Percentiles rank a stretch among this genome's conserved stretches.
These are phyloP conservation scores for Leccinum disarticulatum DNA, from an alignment of 768 basidiomycete genomes.

Conservation along the genomic window DNA sequence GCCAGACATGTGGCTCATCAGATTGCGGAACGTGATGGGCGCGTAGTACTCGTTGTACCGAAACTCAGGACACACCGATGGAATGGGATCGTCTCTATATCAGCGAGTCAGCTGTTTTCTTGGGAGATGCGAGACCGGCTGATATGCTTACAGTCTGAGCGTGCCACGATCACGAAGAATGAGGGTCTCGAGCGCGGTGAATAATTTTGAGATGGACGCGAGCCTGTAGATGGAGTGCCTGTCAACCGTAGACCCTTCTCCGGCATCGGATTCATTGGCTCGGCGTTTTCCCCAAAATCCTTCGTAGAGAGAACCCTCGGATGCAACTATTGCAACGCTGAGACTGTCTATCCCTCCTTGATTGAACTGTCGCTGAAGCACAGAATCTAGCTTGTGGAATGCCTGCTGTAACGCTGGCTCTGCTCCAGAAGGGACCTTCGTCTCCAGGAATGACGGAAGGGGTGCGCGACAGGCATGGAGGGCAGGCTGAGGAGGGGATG, in stretches of 20 bases:
- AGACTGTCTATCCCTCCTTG: conserved; percentile 47
- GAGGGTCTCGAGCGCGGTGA: conserved; percentile 47
- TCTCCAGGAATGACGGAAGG: conserved; percentile 18
- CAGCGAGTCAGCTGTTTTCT: not conserved
- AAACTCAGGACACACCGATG: conserved; percentile 27
- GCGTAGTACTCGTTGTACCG: conserved; percentile 20
- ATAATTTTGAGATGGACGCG: conserved; percentile 53
- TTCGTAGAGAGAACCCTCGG: conserved; percentile 46
- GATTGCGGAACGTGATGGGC: conserved; percentile 40
- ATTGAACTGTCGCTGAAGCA: conserved; percentile 20
- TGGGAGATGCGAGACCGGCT: not conserved
- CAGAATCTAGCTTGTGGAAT: conserved; percentile 7
- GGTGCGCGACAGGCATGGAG: conserved; percentile 17
- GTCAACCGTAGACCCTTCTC: conserved; percentile 28
- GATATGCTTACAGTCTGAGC: conserved; percentile 35
- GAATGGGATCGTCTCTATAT: conserved; percentile 49
- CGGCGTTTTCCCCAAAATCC: conserved; percentile 41
- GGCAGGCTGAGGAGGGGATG: not conserved
- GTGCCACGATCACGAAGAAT: conserved; percentile 47
- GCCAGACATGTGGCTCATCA: conserved; percentile 42
- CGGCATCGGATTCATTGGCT: conserved; percentile 42
- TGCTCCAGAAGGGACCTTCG: conserved; percentile 12
- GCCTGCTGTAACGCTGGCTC: conserved; percentile 11
- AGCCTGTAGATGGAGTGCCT: conserved; percentile 51
- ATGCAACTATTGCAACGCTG: conserved; percentile 47